A percentile compares a stretch with the other conserved stretches of the same genome.
phyloP scores from a whole-genome alignment of 2,329 filamentous ascomycete species.

The Akanthomyces dipterigenus region DNA sequence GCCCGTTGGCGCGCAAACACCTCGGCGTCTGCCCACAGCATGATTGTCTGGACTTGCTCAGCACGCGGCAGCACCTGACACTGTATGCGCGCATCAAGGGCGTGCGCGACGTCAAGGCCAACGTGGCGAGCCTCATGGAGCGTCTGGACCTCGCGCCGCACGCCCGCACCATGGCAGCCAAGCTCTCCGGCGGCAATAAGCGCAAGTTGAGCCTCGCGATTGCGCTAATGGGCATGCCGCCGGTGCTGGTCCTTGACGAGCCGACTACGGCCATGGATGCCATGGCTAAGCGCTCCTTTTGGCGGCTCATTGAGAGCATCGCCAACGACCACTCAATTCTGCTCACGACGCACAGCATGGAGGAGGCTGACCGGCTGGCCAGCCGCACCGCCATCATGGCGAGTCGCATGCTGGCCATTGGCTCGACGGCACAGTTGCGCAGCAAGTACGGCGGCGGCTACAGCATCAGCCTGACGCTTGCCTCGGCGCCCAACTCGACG shows the following conservation, averaged over 20 bases:
- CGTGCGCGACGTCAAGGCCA: slow-evolving; percentile 61
- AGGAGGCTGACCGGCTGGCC: slow-evolving; percentile 80
- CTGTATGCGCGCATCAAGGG: slow-evolving; percentile 80
- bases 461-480: slow-evolving; percentile 56
- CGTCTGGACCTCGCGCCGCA: slow-evolving; percentile 68
- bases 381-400: slow-evolving; percentile 48
- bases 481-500: slow-evolving; percentile 49
- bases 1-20: slow-evolving; percentile 54
- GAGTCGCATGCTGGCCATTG: slow-evolving; percentile 48
- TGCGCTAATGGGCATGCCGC: slow-evolving; percentile 78
- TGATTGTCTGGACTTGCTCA: slow-evolving; percentile 80
- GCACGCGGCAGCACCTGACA: slow-evolving; percentile 67
- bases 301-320: slow-evolving; percentile 66
- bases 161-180: slow-evolving; percentile 61
- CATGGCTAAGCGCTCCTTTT: slow-evolving; percentile 79
- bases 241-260: slow-evolving; percentile 76
- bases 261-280: slow-evolving; percentile 80
- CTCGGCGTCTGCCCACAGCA: slow-evolving; percentile 77
- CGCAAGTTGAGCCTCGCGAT: slow-evolving; percentile 78
- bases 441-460: slow-evolving; percentile 54
- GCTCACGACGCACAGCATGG: slow-evolving; percentile 84
- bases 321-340: slow-evolving; percentile 66
- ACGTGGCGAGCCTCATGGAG: slow-evolving; percentile 63
- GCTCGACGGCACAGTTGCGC: slow-evolving; percentile 51
- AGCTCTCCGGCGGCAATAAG: slow-evolving; percentile 80